A percentile compares a stretch with the other conserved stretches of the same genome.
These are phyloP conservation scores for Suillus subalutaceus DNA, from an alignment of 768 basidiomycete genomes.

Conservation along the genomic window DNA sequence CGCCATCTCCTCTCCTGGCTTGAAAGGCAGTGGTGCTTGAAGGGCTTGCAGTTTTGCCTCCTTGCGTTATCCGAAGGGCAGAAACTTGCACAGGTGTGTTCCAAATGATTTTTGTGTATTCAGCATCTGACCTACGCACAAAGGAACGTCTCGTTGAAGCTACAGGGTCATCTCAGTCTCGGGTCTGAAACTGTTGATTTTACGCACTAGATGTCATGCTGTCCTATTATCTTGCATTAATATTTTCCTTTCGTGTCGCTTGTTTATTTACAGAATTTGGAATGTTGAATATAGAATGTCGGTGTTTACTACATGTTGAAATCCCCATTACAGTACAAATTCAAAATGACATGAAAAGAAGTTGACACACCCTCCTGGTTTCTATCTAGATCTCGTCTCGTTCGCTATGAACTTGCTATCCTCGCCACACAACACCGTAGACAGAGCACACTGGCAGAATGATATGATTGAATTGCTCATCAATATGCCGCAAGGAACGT, in stretches of 20 bases:
- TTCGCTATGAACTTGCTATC: no score
- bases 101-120: neutral
- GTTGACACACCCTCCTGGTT: no score
- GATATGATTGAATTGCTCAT: no score
- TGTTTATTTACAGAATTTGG: neutral
- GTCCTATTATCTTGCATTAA: neutral
- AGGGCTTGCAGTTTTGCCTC: neutral
- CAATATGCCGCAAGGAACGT: no score
- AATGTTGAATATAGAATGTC: no score
- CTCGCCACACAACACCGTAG: no score
- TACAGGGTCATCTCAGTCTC: neutral
- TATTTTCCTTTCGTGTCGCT: neutral
- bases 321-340: no score
- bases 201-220: neutral
- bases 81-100: neutral
- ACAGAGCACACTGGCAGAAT: no score
- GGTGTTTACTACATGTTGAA: no score
- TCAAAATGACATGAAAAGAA: no score
- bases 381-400: no score
- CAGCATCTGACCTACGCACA: neutral
- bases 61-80: neutral
- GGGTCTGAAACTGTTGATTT: neutral
- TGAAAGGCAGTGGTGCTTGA: neutral
- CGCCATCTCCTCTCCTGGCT: no score
- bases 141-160: neutral